Conservation (phyloP, 2,329 filamentous ascomycete species). For the Penicillium sp. region DNA sequence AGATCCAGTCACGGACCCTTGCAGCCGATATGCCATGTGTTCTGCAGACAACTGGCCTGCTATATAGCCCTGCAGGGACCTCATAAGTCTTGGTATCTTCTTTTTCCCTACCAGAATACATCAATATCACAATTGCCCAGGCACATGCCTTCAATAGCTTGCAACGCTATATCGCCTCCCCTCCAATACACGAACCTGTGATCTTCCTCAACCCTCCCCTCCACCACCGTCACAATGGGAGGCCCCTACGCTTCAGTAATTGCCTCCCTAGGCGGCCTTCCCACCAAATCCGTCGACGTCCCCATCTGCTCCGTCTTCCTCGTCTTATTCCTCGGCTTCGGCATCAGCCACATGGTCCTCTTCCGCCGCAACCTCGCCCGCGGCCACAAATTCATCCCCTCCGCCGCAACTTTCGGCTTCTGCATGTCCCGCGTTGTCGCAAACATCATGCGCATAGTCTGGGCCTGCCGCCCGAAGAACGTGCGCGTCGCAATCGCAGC, state of each 20-base stretch:
- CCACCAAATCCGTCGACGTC: conserved; percentile 61
- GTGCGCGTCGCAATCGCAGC: conserved; percentile 58
- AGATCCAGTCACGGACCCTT: neutral
- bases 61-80: neutral
- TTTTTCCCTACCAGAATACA: neutral
- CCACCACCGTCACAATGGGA: conserved; percentile 13
- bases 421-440: conserved; percentile 53
- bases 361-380: conserved; percentile 45
- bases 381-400: conserved; percentile 54
- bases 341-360: conserved; percentile 48
- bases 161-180: neutral
- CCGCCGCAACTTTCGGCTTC: conserved; percentile 49
- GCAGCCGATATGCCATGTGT: neutral
- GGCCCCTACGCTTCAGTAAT: conserved; percentile 33
- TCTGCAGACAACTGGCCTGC: neutral
- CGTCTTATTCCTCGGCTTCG: conserved; percentile 46
- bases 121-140: neutral
- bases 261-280: conserved; percentile 48
- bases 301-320: conserved; percentile 67
- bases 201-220: too few species aligned
- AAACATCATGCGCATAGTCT: conserved; percentile 56
- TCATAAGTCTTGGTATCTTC: neutral
- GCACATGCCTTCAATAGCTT: neutral
- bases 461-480: conserved; percentile 52
- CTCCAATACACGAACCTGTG: too few species aligned